Base-by-base conservation (phyloP, 257 asterid genomes). In the Verbascum thapsus region DNA sequence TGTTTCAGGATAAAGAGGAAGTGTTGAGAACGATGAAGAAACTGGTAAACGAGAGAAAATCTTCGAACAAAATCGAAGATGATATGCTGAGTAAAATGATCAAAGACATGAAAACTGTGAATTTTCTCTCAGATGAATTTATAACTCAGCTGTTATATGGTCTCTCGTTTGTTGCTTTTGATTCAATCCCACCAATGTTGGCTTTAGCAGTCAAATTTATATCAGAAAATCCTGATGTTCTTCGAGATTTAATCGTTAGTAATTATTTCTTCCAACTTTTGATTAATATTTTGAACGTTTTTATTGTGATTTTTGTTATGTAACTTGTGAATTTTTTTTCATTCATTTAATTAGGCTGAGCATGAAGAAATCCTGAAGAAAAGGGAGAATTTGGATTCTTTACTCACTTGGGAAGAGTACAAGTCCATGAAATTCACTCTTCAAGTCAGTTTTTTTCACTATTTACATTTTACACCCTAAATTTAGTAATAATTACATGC, bases 381-480 rank as follows among this genome's bases (percentile, higher is more conserved):
- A 8, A 69, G 75, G 41, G 5, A 52, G 20, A 65, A 26, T 35
- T 12, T 20, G 22, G 55, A 59, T 40, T 50, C 80, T 1, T 19
- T 38, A 5, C 6, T 64, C 16, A 56, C 72, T 0, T 74, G 80
- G 80, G 72, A 70, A 13, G 76, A 69, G 18, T 69, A 69, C 9
- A 74, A 69, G 44, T 74, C 76, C 13, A 74, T 74, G 80, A 69
- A 76, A 20, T 74, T 74, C 35, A 74, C 80, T 19, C 80, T 63
- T 13, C 68, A 63, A 49, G 68, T 63, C 3, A 48, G 57, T 62
- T 41, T 43, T 15, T 7, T 26, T 26, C 2, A 26, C 3, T 26
- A 26, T 26, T 26, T 26, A 26, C 32, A 1, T 2, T 26, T 26
- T n/a, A n/a, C n/a, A n/a, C n/a, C n/a, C n/a, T n/a, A n/a, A 5